Conservation (phyloP, 2,329 filamentous ascomycete genomes). For the Metarhizium anisopliae region DNA sequence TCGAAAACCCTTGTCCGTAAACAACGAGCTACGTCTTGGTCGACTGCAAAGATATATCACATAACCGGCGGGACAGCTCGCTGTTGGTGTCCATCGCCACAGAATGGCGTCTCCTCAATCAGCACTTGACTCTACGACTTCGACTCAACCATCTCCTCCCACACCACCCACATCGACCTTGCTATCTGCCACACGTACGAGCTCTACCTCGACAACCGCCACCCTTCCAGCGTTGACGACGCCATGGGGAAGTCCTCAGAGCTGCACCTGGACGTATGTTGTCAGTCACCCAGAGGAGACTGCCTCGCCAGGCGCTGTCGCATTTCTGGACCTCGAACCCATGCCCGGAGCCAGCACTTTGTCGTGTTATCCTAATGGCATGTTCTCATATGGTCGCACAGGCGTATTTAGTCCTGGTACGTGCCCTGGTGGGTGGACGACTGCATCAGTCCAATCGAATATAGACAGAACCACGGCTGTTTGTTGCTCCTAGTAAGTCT, state of each 20-base stretch:
- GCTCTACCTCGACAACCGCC: slow-evolving; percentile 6
- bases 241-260: slow-evolving; percentile 24
- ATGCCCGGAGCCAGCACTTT: slow-evolving; percentile 25
- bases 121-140: background rate
- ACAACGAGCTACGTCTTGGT: background rate
- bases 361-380: slow-evolving; percentile 31
- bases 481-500: slow-evolving; percentile 32
- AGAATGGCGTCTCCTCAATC: slow-evolving; percentile 5
- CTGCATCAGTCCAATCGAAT: slow-evolving; percentile 22
- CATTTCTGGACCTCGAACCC: slow-evolving; percentile 29
- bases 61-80: background rate
- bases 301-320: slow-evolving; percentile 20
- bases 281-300: slow-evolving; percentile 15
- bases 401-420: slow-evolving; percentile 31
- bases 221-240: slow-evolving; percentile 28
- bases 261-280: slow-evolving; percentile 31
- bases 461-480: slow-evolving; percentile 29
- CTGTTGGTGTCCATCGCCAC: background rate
- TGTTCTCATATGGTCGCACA: slow-evolving; percentile 27
- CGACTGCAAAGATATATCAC: background rate
- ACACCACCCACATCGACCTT: background rate
- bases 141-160: slow-evolving; percentile 8
- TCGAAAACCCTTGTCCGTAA: background rate
- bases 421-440: slow-evolving; percentile 31
- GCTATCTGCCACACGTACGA: background rate